A percentile compares a stretch with the other conserved stretches of the same genome.
Evolutionary conservation across 306 rosid genomes (phyloP).

Genomic region (Cucumis cinereus): DNA sequence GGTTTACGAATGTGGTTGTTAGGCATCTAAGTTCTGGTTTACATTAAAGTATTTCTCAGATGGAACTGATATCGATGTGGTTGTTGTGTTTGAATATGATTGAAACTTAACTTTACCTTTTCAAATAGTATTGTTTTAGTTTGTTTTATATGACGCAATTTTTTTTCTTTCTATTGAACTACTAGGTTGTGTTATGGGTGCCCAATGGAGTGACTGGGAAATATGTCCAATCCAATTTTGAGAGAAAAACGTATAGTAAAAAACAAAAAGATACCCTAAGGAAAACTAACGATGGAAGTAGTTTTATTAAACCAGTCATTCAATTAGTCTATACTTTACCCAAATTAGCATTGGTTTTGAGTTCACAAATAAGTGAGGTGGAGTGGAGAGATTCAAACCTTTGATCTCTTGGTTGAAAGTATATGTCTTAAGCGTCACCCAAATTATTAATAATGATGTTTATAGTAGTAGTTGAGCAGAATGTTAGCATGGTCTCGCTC

Average conservation of each 20-base stretch:
- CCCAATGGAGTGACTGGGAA: neutral
- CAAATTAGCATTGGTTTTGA: neutral
- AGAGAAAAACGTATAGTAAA: neutral
- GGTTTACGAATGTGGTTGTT: neutral
- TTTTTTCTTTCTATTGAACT: neutral
- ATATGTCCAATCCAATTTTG: neutral
- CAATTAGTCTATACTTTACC: neutral
- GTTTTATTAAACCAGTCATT: neutral
- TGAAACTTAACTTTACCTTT: neutral
- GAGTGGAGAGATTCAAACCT: too few species aligned
- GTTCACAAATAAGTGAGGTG: too few species aligned
- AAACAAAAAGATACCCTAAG: neutral
- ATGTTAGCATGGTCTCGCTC: neutral
- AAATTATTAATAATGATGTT: neutral
- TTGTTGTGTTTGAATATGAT: neutral
- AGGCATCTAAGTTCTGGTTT: neutral
- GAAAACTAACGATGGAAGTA: neutral
- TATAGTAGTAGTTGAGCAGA: neutral
- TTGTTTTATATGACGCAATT: neutral
- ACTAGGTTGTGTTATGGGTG: neutral
- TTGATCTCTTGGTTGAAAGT: too few species aligned
- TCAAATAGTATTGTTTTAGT: neutral
- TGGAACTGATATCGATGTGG: neutral
- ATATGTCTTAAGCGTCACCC: too few species aligned
- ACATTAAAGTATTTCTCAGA: neutral